Conservation (phyloP, 768 basidiomycete species). For the Xanthoconium purpureum region DNA sequence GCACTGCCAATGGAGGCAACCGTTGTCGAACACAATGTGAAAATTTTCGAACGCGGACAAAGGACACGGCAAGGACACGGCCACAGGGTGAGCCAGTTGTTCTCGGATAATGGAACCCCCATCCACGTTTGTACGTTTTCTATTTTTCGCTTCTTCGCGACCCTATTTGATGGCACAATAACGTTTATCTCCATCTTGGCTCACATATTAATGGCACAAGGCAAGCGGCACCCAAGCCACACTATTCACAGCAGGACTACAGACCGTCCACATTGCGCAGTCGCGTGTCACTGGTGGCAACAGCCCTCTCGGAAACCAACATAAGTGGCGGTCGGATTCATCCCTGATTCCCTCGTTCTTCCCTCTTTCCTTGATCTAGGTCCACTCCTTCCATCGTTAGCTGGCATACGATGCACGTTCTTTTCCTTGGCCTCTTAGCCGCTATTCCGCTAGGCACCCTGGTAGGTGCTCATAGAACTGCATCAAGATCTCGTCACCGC, state of each 20-base stretch:
- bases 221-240: slow-evolving; percentile 7
- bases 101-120: neutral
- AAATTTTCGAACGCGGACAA: too few species aligned
- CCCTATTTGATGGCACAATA: slow-evolving; percentile 10
- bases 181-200: neutral
- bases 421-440: slow-evolving; percentile 33
- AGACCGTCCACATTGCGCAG: neutral
- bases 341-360: neutral
- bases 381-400: slow-evolving; percentile 11
- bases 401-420: slow-evolving; percentile 29
- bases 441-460: slow-evolving; percentile 35
- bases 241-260: neutral
- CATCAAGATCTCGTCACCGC: slow-evolving; percentile 29
- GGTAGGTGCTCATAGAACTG: slow-evolving; percentile 33
- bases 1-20: too few species aligned
- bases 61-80: too few species aligned
- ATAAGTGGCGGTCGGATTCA: neutral
- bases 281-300: neutral
- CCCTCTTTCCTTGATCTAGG: neutral
- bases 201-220: slow-evolving; percentile 17
- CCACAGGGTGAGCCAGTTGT: too few species aligned
- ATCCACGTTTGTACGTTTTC: neutral
- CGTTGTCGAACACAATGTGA: too few species aligned
- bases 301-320: neutral
- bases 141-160: neutral